phyloP scores from a whole-genome alignment of 345 rosid genomes.

The Brassica rapa region DNA sequence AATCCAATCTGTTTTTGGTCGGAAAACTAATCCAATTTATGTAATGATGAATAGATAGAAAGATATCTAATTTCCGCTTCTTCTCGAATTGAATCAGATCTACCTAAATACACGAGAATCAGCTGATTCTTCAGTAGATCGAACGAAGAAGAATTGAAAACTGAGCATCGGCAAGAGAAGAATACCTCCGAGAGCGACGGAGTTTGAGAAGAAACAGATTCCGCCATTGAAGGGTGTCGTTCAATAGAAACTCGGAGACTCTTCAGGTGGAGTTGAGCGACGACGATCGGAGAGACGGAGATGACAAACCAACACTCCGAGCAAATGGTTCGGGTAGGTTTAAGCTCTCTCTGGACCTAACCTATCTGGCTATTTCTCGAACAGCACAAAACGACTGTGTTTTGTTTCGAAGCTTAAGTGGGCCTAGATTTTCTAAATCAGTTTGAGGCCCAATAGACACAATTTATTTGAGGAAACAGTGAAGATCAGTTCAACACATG shows the following conservation, averaged over 20 bases:
- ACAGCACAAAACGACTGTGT: constrained; percentile 20
- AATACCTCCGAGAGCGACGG: constrained; percentile 70
- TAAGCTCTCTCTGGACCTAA: constrained; percentile 24
- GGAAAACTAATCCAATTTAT: background rate
- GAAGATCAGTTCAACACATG: background rate
- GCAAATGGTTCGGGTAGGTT: constrained; percentile 28
- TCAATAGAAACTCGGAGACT: constrained; percentile 28
- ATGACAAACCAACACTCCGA: constrained; percentile 18
- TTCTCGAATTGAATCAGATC: background rate
- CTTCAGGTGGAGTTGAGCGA: constrained; percentile 10
- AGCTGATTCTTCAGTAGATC: constrained; percentile 20
- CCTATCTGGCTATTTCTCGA: constrained; percentile 18
- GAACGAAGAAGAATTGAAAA: constrained; percentile 3
- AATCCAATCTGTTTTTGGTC: constrained; percentile 6
- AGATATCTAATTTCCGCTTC: background rate
- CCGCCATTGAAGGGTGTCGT: constrained; percentile 63
- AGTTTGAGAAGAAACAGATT: constrained; percentile 43
- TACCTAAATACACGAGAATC: background rate
- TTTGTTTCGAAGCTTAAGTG: background rate
- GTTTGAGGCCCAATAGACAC: constrained; percentile 3
- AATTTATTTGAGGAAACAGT: no score
- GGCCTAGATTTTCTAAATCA: background rate
- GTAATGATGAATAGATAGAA: background rate
- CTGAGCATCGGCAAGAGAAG: constrained; percentile 7
- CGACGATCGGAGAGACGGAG: constrained; percentile 35